Evolutionary conservation across 208 protist genomes (phyloP).

Genomic region (Crithidia fasciculata): DNA sequence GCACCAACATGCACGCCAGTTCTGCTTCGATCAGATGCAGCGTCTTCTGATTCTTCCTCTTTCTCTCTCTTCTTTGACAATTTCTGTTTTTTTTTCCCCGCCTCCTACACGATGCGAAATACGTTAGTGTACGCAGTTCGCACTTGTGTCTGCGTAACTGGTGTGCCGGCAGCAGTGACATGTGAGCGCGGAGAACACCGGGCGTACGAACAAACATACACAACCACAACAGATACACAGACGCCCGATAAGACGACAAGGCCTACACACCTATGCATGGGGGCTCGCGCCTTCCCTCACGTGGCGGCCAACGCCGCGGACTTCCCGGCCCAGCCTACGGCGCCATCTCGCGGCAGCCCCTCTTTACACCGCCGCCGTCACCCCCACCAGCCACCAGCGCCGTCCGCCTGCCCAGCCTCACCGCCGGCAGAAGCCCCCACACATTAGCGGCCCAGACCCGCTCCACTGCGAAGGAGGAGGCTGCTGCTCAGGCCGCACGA

Average conservation of each 20-base stretch:
- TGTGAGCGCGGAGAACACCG: too few species aligned
- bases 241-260: neutral
- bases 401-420: constrained; percentile 2
- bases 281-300: constrained; percentile 2
- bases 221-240: neutral
- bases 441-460: neutral
- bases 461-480: neutral
- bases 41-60: too few species aligned
- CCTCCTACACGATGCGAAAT: neutral
- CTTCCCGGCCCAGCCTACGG: neutral
- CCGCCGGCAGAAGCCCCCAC: neutral
- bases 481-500: neutral
- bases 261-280: neutral
- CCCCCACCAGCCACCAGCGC: neutral
- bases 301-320: neutral
- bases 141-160: too few species aligned
- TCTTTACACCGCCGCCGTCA: neutral
- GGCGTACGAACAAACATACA: neutral
- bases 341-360: neutral
- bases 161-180: too few species aligned
- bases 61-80: too few species aligned
- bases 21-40: too few species aligned
- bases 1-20: too few species aligned
- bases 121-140: too few species aligned
- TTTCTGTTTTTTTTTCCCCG: constrained; percentile 4